Conservation (phyloP, 2,329 filamentous ascomycete species). For the Diaporthe citri region DNA sequence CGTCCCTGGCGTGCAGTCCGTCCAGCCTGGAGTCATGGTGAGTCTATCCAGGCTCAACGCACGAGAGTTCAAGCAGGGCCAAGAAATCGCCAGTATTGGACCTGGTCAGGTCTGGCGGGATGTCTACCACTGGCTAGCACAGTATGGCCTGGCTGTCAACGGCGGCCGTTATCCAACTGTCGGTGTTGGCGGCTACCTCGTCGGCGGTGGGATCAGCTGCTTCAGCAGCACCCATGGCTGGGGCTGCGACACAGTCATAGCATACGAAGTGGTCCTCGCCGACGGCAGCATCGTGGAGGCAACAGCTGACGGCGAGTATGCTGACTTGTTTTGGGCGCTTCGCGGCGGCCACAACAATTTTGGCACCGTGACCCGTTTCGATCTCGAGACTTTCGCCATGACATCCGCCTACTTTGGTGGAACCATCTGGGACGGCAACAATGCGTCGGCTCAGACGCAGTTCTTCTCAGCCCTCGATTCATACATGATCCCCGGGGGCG, state of each 20-base stretch:
- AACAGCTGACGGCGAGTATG: conserved; percentile 47
- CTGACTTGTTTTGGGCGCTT: conserved; percentile 59
- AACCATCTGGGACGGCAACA: background rate
- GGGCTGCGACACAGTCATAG: conserved; percentile 54
- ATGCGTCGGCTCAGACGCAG: background rate
- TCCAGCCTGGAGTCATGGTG: conserved; percentile 51
- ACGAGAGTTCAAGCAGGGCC: background rate
- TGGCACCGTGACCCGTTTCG: conserved; percentile 53
- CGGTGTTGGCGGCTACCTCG: conserved; percentile 45
- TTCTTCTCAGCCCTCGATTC: conserved; percentile 38
- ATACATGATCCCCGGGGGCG: conserved; percentile 42
- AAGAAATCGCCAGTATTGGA: background rate
- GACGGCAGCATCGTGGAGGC: conserved; percentile 43
- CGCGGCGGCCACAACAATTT: conserved; percentile 61
- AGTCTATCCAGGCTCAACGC: conserved; percentile 47
- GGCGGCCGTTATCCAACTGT: conserved; percentile 45
- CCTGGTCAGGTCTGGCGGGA: conserved; percentile 4
- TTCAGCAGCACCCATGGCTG: conserved; percentile 49
- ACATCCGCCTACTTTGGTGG: conserved; percentile 36
- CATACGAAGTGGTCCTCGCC: conserved; percentile 58
- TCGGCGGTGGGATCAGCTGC: conserved; percentile 45
- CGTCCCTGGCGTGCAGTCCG: conserved; percentile 55
- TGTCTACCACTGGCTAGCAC: conserved; percentile 34
- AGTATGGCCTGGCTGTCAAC: conserved; percentile 42
- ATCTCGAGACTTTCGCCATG: conserved; percentile 47